A percentile compares a stretch with the other conserved stretches of the same genome.
These are phyloP conservation scores for Pseudogymnoascus sp. DNA, from an alignment of 2,329 filamentous ascomycete species.

Conservation along the genomic window DNA sequence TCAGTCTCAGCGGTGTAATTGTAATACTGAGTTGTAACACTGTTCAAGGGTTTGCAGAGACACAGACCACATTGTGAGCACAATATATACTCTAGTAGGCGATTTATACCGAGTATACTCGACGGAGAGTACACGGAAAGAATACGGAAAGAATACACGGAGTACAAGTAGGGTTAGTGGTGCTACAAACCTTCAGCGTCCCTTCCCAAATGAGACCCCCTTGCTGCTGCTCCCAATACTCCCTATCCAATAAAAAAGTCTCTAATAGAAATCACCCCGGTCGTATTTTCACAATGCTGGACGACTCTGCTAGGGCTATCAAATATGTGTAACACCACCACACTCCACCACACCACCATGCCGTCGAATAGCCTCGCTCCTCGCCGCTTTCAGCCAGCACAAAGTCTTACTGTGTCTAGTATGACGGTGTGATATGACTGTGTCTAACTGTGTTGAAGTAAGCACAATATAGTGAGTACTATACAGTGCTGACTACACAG, in stretches of 20 bases:
- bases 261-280: neutral
- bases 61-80: neutral
- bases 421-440: neutral
- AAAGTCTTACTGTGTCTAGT: neutral
- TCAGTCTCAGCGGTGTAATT: neutral
- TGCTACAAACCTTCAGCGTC: neutral
- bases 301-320: neutral
- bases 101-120: neutral
- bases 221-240: neutral
- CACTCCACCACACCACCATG: neutral
- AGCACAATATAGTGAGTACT: neutral
- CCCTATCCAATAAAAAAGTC: neutral
- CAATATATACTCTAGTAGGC: no score
- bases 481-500: neutral
- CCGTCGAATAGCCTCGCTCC: neutral
- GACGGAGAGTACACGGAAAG: neutral
- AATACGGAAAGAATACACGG: neutral
- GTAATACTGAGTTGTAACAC: neutral
- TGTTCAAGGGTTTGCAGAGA: neutral
- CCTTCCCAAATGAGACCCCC: neutral
- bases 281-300: neutral
- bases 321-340: slow-evolving; percentile 4
- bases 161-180: neutral
- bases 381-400: neutral
- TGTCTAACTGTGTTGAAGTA: neutral